phyloP scores from a whole-genome alignment of 2,329 filamentous ascomycete genomes.

The Aspergillus ochraceoroseus region DNA sequence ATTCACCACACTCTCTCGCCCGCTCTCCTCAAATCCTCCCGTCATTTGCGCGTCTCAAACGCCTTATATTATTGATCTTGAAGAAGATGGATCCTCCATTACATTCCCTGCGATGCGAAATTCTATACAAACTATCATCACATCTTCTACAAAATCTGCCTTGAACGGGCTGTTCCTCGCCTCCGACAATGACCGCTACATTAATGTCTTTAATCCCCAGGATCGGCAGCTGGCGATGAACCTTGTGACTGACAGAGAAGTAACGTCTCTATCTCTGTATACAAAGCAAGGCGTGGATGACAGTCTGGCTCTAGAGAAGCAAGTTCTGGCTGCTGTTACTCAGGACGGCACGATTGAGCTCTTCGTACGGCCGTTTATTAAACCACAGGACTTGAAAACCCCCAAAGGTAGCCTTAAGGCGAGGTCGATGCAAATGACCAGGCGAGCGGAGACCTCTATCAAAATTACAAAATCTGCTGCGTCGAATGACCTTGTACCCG shows the following conservation, averaged over 20 bases:
- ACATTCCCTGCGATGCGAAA: conserved; percentile 49
- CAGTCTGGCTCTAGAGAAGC: conserved; percentile 31
- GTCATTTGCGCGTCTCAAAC: conserved; percentile 50
- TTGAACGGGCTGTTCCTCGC: conserved; percentile 44
- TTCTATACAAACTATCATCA: conserved; percentile 45
- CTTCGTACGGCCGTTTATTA: conserved; percentile 47
- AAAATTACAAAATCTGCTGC: conserved; percentile 44
- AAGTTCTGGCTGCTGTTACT: conserved; percentile 46
- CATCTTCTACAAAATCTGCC: conserved; percentile 37
- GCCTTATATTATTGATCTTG: conserved; percentile 44
- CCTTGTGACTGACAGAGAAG: conserved; percentile 48
- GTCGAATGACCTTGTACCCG: conserved; percentile 38
- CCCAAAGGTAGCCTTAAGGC: conserved; percentile 41
- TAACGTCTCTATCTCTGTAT: conserved; percentile 39
- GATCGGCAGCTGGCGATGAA: conserved; percentile 45
- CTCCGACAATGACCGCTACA: conserved; percentile 48
- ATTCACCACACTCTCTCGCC: conserved; percentile 40
- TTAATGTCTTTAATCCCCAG: conserved; percentile 47
- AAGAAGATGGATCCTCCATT: conserved; percentile 37
- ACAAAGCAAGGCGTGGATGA: conserved; percentile 21
- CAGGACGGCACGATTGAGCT: conserved; percentile 48
- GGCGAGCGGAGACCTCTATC: conserved; percentile 44
- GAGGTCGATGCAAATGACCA: conserved; percentile 43
- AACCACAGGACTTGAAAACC: conserved; percentile 26
- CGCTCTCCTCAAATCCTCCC: conserved; percentile 39